phyloP scores from a whole-genome alignment of 306 rosid species.

The Malus orientalis region DNA sequence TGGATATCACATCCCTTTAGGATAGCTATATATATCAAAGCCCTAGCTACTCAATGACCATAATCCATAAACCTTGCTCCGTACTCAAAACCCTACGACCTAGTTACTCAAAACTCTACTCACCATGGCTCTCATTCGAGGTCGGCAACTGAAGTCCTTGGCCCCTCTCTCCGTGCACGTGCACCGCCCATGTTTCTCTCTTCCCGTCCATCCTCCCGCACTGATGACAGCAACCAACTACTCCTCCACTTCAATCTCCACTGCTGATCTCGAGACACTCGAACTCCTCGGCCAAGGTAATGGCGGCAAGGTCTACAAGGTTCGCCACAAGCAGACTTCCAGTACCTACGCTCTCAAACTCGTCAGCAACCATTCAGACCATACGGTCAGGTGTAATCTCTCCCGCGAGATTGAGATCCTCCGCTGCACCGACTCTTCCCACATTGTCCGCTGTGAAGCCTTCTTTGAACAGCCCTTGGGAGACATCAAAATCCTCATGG shows the following conservation, averaged over 20 bases:
- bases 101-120: background rate
- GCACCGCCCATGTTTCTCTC: constrained; percentile 24
- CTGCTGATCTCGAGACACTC: constrained; percentile 47
- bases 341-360: constrained; percentile 52
- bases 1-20: too few relatives aligned
- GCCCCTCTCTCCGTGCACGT: constrained; percentile 27
- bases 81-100: background rate
- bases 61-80: too few relatives aligned
- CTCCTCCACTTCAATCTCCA: constrained; percentile 12
- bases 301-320: constrained; percentile 89
- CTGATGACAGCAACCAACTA: background rate
- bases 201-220: background rate
- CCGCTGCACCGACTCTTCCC: constrained; percentile 71
- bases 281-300: constrained; percentile 78
- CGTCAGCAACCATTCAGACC: constrained; percentile 41
- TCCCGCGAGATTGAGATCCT: constrained; percentile 60
- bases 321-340: constrained; percentile 55
- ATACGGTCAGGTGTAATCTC: constrained; percentile 51
- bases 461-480: constrained; percentile 73
- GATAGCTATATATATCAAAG: background rate
- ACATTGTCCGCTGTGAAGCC: constrained; percentile 45
- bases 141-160: background rate
- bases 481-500: constrained; percentile 76
- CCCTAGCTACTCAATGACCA: background rate
- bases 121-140: background rate